Evolutionary conservation across 1,139 yeast species (phyloP), one percentile per base, ranked within the genome.

Genomic region (Tardiomyces digboiensis): DNA sequence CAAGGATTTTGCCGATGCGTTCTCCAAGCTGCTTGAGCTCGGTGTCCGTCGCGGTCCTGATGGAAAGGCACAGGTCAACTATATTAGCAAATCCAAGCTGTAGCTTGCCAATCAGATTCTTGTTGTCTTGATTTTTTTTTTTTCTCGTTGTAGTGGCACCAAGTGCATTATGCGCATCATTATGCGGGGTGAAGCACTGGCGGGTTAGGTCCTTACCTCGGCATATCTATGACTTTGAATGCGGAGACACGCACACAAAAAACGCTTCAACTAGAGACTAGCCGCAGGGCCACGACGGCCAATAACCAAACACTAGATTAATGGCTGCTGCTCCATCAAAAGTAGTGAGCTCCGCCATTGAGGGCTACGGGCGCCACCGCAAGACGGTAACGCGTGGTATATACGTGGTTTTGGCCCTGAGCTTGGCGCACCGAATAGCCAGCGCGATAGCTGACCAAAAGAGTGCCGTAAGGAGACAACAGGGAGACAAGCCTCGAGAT

Each of bases 21-120:
- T 78, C 56, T 60, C 66, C 41, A 76, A 75, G 61, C 65, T 80
- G 45, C 56, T 80, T 43, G 87, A 80, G 60, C 69, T 78, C 41
- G 87, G 87, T 10, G 68, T 68, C 14, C 61, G 67, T 38, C 57
- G 70, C 38, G 65, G 60, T 41, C 14, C 54, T 18, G 49, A 55
- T 42, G 66, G 67, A 19, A 40, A 48, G 44, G 67, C 67, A 19
- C 44, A 47, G 46, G 48, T 60, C 44, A 63, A 61, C 46, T 50
- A 42, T 43, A 44, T 58, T 45, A 52, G 45, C 19, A 33, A 37
- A 38, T 39, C 46, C 37, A 56, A 55, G 49, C 46, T 55, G 44
- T 55, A 50, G 45, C 21, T 14, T n/a, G 10, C 29, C 8, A 8
- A 23, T 13, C 29, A 8, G 12, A 8, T 13, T 23, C 29, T 8